A percentile compares a stretch with the other conserved stretches of the same genome.
Evolutionary conservation across 495 filamentous ascomycete genomes (phyloP).

Genomic region (Staphylotrichum tortipilum): DNA sequence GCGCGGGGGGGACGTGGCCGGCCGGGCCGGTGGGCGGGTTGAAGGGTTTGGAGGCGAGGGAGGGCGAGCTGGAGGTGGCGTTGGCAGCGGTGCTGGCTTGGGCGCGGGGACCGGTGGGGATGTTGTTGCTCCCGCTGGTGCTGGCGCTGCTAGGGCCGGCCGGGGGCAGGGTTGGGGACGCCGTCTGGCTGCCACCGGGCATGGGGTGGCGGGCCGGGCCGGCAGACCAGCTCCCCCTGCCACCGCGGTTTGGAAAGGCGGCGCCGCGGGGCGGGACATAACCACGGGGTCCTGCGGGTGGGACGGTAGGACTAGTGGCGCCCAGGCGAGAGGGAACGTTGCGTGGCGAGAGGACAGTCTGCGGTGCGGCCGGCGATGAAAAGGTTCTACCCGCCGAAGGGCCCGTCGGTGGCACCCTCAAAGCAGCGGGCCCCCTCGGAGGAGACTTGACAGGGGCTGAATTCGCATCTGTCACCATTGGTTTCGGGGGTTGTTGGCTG

Average conservation of each 20-base stretch:
- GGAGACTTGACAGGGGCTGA: slow-evolving; percentile 29
- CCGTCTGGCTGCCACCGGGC: slow-evolving; percentile 16
- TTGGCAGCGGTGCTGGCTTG: slow-evolving; percentile 10
- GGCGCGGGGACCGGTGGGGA: slow-evolving; percentile 39
- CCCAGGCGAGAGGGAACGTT: slow-evolving; percentile 26
- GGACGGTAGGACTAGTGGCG: slow-evolving; percentile 29
- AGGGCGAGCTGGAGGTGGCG: slow-evolving; percentile 7
- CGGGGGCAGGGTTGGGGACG: slow-evolving; percentile 24
- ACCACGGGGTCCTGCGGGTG: slow-evolving; percentile 40
- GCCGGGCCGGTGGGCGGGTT: slow-evolving; percentile 44
- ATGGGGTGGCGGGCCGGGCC: slow-evolving; percentile 27
- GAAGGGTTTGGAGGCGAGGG: slow-evolving; percentile 28
- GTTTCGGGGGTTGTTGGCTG: slow-evolving; percentile 4
- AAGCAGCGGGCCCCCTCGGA: slow-evolving; percentile 39
- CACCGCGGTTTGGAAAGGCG: slow-evolving; percentile 29
- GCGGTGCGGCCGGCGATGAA: slow-evolving; percentile 25
- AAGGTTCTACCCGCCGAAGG: slow-evolving; percentile 34
- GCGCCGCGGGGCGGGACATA: slow-evolving; percentile 33
- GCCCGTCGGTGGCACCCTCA: slow-evolving; percentile 39
- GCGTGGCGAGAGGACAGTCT: slow-evolving; percentile 23
- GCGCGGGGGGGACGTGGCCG: slow-evolving; percentile 13
- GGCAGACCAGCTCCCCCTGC: slow-evolving; percentile 31
- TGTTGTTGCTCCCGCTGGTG: slow-evolving; percentile 11
- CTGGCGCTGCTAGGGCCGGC: slow-evolving; percentile 25
- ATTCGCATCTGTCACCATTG: slow-evolving; percentile 18